phyloP scores from a whole-genome alignment of 306 rosid genomes.

The Prunus kanzakura region DNA sequence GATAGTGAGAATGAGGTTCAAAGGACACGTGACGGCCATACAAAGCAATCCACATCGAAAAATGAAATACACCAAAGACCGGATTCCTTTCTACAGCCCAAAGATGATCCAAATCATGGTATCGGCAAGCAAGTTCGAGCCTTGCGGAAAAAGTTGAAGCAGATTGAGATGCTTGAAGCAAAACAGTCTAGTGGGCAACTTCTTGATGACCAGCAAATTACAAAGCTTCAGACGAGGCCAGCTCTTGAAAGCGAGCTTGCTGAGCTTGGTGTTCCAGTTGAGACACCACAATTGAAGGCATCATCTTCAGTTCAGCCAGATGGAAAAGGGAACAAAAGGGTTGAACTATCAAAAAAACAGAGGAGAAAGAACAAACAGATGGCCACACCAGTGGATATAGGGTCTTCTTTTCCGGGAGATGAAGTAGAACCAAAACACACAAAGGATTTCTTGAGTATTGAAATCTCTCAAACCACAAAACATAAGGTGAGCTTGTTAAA shows the following conservation, averaged over 20 bases:
- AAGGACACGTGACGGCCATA: constrained; percentile 50
- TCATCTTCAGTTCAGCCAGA: constrained; percentile 42
- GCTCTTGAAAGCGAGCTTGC: constrained; percentile 69
- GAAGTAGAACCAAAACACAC: constrained; percentile 36
- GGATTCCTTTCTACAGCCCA: constrained; percentile 68
- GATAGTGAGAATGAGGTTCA: constrained; percentile 59
- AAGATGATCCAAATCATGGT: constrained; percentile 46
- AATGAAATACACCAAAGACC: constrained; percentile 44
- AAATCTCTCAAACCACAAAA: constrained; percentile 29
- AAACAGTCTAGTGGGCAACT: constrained; percentile 68
- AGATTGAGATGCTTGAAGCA: constrained; percentile 89
- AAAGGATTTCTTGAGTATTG: constrained; percentile 41
- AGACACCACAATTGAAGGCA: constrained; percentile 36
- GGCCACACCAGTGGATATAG: constrained; percentile 35
- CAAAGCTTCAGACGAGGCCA: constrained; percentile 68
- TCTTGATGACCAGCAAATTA: constrained; percentile 89
- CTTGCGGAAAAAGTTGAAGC: constrained; percentile 88
- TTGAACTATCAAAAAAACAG: constrained; percentile 56
- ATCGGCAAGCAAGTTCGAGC: constrained; percentile 63
- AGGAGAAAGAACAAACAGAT: constrained; percentile 56
- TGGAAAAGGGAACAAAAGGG: constrained; percentile 66
- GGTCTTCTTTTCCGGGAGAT: constrained; percentile 34
- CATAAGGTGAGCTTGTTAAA: constrained; percentile 48
- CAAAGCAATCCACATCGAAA: constrained; percentile 27
- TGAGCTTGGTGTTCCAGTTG: constrained; percentile 68